A percentile compares a stretch with the other conserved stretches of the same genome.
Conservation (phyloP, 345 rosid species). For the Dipteronia dyeriana region DNA sequence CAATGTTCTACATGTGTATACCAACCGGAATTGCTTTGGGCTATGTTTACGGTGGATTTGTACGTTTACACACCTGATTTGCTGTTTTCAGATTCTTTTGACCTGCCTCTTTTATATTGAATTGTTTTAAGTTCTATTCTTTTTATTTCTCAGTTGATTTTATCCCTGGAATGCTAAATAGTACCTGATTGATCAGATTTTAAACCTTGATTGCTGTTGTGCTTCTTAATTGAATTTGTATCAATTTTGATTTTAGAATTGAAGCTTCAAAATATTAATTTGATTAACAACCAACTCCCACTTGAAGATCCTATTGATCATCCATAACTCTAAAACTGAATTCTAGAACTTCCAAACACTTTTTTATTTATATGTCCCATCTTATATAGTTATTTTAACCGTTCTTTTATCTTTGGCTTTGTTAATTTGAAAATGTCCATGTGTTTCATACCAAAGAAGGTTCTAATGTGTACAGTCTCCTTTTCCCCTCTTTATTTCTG, state of each 20-base stretch:
- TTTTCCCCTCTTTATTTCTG: neutral
- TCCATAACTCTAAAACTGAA: neutral
- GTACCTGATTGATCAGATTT: neutral
- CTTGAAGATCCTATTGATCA: neutral
- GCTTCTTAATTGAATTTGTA: neutral
- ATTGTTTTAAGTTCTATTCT: neutral
- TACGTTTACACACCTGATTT: conserved; percentile 37
- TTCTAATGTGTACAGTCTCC: neutral
- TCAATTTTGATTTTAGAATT: neutral
- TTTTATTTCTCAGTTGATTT: neutral
- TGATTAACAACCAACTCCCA: neutral
- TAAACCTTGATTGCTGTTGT: neutral
- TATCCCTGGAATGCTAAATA: neutral
- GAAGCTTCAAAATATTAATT: neutral
- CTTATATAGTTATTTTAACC: neutral
- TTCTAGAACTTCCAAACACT: neutral
- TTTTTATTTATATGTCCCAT: neutral
- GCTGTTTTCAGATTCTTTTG: neutral
- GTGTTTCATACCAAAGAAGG: neutral
- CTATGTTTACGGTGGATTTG: conserved; percentile 89
- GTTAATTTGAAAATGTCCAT: neutral
- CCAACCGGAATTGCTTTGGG: conserved; percentile 92
- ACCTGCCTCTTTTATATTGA: neutral
- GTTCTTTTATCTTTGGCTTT: neutral
- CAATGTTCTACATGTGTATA: conserved; percentile 94